Conservation (phyloP, 1,139 yeast genomes). For the Suhomyces terraborum region DNA sequence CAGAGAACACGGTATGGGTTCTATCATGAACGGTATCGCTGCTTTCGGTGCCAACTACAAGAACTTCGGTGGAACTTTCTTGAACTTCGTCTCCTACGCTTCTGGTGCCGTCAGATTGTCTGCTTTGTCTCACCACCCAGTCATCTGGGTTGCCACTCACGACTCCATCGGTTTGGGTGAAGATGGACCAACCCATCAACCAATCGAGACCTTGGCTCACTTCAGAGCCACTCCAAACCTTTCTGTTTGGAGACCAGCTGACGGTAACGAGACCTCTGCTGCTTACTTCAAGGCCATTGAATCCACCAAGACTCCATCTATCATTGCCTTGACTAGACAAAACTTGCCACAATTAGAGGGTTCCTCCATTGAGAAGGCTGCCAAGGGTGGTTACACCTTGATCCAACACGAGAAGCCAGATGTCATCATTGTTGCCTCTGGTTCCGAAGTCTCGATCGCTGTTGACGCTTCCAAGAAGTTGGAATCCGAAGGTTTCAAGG, state of each 20-base stretch:
- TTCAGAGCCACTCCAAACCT: constrained; percentile 95
- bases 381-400: constrained; percentile 92
- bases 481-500: constrained; percentile 64
- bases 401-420: constrained; percentile 66
- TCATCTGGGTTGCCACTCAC: constrained; percentile 97
- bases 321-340: constrained; percentile 95
- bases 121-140: constrained; percentile 91
- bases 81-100: constrained; percentile 96
- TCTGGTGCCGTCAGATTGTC: constrained; percentile 96
- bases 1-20: constrained; percentile 99
- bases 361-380: constrained; percentile 86
- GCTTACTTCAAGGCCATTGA: constrained; percentile 84
- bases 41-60: constrained; percentile 93
- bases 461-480: constrained; percentile 77
- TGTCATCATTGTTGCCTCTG: constrained; percentile 83
- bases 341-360: constrained; percentile 96
- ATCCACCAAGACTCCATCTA: constrained; percentile 75
- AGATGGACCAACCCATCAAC: constrained; percentile 99
- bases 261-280: constrained; percentile 98
- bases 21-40: constrained; percentile 95
- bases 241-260: constrained; percentile 99
- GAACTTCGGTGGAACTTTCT: constrained; percentile 97
- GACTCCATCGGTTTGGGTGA: constrained; percentile 99
- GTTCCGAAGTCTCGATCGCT: constrained; percentile 90
- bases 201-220: constrained; percentile 97